Base-by-base conservation (phyloP, 208 protist genomes). In the Trypanosoma cruzi region DNA sequence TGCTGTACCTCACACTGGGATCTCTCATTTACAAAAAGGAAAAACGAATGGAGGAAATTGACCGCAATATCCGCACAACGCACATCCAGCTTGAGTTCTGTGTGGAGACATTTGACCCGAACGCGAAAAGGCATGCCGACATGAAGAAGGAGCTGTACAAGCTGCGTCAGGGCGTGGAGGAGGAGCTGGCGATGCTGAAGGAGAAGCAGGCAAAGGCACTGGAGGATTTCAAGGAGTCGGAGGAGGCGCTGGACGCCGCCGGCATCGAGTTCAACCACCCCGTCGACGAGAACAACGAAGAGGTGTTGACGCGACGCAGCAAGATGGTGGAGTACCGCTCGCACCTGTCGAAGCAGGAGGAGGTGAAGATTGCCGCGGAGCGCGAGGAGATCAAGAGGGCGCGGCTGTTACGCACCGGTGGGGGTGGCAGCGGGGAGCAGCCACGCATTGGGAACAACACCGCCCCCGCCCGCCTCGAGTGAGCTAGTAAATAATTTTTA, bases 271-370 rank as follows among this genome's bases (percentile, higher is more conserved):
- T 92, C 62, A 61, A 75, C 32, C 82, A 89, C 75, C 82, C 82
- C 28, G 78, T 74, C 48, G 76, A 82, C 66, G 77, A 79, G 75
- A n/a, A n/a, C n/a, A 77, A 92, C 62, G 86, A 92, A 59, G 81
- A 76, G 46, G 76, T 86, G 54, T 77, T 92, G 46, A 82, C 80
- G 48, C 82, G 88, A 37, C 85, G 88, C 73, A 89, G 80, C 76
- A 91, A 94, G 80, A 94, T 94, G n/a, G 84, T 94, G 55, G 85
- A 91, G 77, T 94, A 94, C 84, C 73, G 79, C 59, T 81, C 87
- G 11, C 82, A 90, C 73, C 69, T 93, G 40, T 66, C 87, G 49
- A 93, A 90, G 73, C 81, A 86, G 65, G 82, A 90, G 61, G 88
- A 93, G 79, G 85, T 93, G 62, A 85, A 85, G 78, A 85, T 90